phyloP scores from a whole-genome alignment of 495 filamentous ascomycete genomes.

The Cercophora samala region DNA sequence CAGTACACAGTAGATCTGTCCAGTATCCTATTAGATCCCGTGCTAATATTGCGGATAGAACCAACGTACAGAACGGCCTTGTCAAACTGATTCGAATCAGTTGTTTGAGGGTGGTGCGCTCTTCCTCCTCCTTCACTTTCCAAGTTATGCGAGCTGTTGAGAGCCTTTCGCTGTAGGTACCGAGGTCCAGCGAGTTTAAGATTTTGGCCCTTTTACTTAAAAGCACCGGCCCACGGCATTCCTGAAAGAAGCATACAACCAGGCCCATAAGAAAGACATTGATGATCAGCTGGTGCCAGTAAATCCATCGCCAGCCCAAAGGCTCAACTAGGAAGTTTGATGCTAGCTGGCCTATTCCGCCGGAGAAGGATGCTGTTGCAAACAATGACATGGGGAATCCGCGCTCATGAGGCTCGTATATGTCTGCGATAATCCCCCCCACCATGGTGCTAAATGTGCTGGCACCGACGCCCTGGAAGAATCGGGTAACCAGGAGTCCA shows the following conservation, averaged over 20 bases:
- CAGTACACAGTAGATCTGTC: background rate
- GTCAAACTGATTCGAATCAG: background rate
- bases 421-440: background rate
- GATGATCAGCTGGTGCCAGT: background rate
- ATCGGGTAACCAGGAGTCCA: background rate
- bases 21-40: background rate
- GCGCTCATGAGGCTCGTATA: background rate
- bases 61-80: background rate
- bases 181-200: background rate
- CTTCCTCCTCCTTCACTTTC: background rate
- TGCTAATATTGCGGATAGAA: background rate
- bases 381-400: background rate
- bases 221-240: background rate
- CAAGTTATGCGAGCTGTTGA: background rate
- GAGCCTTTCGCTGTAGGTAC: background rate
- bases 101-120: background rate
- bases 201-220: background rate
- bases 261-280: background rate
- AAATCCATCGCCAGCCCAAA: background rate
- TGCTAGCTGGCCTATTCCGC: background rate
- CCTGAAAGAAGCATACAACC: background rate
- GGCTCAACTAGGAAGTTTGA: background rate
- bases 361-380: background rate
- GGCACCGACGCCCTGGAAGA: background rate
- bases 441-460: background rate